Conservation (phyloP, 768 basidiomycete species). For the Mycena metata region DNA sequence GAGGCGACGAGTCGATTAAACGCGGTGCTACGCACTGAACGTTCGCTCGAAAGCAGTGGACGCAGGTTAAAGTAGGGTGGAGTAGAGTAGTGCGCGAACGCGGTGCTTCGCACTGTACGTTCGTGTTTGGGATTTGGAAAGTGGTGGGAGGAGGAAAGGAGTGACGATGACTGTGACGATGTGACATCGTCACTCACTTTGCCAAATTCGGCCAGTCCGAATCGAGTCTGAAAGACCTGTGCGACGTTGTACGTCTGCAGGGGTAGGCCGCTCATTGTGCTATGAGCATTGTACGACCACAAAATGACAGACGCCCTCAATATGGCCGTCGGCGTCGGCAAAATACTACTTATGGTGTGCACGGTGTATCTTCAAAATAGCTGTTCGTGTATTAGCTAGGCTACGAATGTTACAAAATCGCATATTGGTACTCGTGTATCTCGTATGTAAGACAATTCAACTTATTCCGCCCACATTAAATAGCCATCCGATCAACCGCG, state of each 20-base stretch:
- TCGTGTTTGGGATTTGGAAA: slow-evolving; percentile 15
- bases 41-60: slow-evolving; percentile 6
- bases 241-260: background rate
- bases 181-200: slow-evolving; percentile 13
- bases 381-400: slow-evolving; percentile 23
- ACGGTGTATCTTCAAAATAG: slow-evolving; percentile 10
- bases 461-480: slow-evolving; percentile 19
- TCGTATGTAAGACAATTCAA: no score
- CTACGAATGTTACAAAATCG: background rate
- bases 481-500: slow-evolving; percentile 30
- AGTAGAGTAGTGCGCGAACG: no score
- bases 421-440: slow-evolving; percentile 1
- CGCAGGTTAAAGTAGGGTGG: slow-evolving; percentile 17
- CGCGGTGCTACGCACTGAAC: slow-evolving; percentile 25
- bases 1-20: slow-evolving; percentile 13
- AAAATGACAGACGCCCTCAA: no score
- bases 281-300: no score
- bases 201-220: no score
- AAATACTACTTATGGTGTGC: no score
- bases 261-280: no score
- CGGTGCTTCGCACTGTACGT: background rate
- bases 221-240: no score
- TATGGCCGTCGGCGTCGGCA: no score
- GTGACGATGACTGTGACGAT: background rate
- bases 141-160: slow-evolving; percentile 20